Percentiles rank a stretch among this genome's conserved stretches.
These are phyloP conservation scores for Ceratobasidium theobromae DNA, from an alignment of 1,284 basidiomycete species.

Conservation along the genomic window DNA sequence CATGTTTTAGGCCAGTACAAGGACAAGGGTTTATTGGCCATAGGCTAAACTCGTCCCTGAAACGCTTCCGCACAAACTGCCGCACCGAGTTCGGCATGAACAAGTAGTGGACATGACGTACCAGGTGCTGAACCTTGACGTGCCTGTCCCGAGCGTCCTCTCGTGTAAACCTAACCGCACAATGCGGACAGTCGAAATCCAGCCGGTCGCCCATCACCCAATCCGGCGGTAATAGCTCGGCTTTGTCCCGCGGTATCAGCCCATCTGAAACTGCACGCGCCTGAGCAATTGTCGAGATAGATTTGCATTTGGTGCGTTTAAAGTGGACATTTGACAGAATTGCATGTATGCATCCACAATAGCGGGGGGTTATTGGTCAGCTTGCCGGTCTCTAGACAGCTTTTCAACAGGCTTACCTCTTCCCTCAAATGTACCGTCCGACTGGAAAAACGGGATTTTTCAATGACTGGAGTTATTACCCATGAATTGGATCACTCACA, in stretches of 20 bases:
- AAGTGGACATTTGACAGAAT: too few relatives aligned
- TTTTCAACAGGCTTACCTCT: conserved; percentile 1
- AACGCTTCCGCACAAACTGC: not conserved
- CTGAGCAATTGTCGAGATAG: not conserved
- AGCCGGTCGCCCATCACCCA: conserved; percentile 31
- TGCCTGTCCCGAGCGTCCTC: conserved; percentile 31
- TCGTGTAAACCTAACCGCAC: conserved; percentile 25
- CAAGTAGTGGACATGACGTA: conserved; percentile 20
- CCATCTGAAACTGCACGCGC: conserved; percentile 30
- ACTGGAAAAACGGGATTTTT: not conserved
- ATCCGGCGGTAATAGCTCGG: conserved; percentile 15
- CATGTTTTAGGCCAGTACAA: too few relatives aligned
- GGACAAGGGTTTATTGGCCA: too few relatives aligned
- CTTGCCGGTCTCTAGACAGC: too few relatives aligned
- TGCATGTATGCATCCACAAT: too few relatives aligned
- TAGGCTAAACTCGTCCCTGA: not conserved
- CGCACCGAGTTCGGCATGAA: not conserved
- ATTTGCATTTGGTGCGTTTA: not conserved
- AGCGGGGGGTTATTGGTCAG: not conserved
- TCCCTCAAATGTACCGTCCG: conserved; percentile 28
- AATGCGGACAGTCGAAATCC: conserved; percentile 29
- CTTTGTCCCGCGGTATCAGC: conserved; percentile 25
- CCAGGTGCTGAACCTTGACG: conserved; percentile 30
- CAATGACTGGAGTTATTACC: not conserved
- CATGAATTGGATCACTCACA: not conserved